Evolutionary conservation across 805 yeast species (phyloP).

Genomic region (Barnettozyma sp.): DNA sequence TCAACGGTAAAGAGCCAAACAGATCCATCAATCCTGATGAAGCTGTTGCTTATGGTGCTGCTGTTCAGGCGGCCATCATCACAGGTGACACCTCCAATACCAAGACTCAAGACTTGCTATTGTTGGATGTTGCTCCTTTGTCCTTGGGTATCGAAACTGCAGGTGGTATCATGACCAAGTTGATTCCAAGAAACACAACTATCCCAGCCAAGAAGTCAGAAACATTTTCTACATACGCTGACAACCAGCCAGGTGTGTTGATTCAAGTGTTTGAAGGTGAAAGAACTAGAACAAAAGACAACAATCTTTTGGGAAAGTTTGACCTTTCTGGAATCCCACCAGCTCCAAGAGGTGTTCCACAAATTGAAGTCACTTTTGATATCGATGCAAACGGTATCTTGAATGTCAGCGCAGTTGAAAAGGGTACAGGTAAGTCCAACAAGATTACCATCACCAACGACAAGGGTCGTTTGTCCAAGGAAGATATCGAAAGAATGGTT

Average conservation of each 20-base stretch:
- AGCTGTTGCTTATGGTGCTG: conserved; percentile 99
- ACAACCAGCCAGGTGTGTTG: conserved; percentile 99
- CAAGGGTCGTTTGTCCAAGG: conserved; percentile 97
- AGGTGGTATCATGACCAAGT: conserved; percentile 99
- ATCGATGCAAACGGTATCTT: conserved; percentile 96
- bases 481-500: conserved; percentile 97
- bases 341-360: conserved; percentile 99
- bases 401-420: conserved; percentile 95
- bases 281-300: conserved; percentile 94
- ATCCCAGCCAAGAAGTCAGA: conserved; percentile 98
- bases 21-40: conserved; percentile 98
- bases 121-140: conserved; percentile 98
- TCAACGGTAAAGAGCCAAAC: conserved; percentile 98
- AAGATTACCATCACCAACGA: conserved; percentile 98
- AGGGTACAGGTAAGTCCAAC: conserved; percentile 97
- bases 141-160: conserved; percentile 99
- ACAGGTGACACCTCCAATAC: conserved; percentile 91
- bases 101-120: conserved; percentile 93
- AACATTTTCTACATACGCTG: conserved; percentile 96
- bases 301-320: conserved; percentile 95
- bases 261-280: conserved; percentile 99
- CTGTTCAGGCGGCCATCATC: conserved; percentile 96
- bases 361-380: conserved; percentile 95
- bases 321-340: conserved; percentile 97
- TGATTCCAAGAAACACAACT: conserved; percentile 97